These are phyloP conservation scores for Didymella glomerata DNA, from an alignment of 2,329 filamentous ascomycete genomes.

Conservation along the genomic window DNA sequence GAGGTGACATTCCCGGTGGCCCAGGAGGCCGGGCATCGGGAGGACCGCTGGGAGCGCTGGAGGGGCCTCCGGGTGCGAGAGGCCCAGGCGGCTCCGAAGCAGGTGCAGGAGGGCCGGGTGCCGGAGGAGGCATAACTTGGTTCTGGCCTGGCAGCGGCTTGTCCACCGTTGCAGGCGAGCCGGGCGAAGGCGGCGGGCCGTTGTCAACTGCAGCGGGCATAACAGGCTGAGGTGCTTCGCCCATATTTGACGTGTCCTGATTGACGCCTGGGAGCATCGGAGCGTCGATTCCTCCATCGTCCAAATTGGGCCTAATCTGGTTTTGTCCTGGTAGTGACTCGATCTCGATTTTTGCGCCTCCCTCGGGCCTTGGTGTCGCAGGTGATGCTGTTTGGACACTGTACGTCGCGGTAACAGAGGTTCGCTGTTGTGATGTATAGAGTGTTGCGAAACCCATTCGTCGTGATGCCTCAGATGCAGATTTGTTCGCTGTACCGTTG, in stretches of 20 bases:
- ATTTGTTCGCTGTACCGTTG: background rate
- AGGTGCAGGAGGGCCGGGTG: background rate
- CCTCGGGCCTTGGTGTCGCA: background rate
- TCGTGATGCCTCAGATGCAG: background rate
- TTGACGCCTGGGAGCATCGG: conserved; percentile 9
- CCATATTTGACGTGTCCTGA: conserved; percentile 12
- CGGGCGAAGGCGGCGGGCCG: background rate
- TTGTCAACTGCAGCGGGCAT: background rate
- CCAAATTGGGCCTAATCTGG: background rate
- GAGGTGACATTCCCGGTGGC: background rate
- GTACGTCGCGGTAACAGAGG: background rate
- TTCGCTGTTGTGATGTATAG: background rate
- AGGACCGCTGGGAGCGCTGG: no score
- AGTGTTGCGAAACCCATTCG: background rate
- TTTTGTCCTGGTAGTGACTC: conserved; percentile 6
- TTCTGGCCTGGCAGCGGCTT: conserved; percentile 17
- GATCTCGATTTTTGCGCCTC: conserved; percentile 1
- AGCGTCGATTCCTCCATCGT: background rate
- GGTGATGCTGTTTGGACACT: background rate
- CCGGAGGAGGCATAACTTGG: conserved; percentile 2
- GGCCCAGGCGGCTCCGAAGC: no score
- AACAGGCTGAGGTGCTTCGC: background rate
- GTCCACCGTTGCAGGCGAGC: background rate
- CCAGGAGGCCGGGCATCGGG: background rate
- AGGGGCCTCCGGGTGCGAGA: background rate